These are phyloP conservation scores for Penicillium cosmopolitanum DNA, from an alignment of 495 filamentous ascomycete genomes.

Conservation along the genomic window DNA sequence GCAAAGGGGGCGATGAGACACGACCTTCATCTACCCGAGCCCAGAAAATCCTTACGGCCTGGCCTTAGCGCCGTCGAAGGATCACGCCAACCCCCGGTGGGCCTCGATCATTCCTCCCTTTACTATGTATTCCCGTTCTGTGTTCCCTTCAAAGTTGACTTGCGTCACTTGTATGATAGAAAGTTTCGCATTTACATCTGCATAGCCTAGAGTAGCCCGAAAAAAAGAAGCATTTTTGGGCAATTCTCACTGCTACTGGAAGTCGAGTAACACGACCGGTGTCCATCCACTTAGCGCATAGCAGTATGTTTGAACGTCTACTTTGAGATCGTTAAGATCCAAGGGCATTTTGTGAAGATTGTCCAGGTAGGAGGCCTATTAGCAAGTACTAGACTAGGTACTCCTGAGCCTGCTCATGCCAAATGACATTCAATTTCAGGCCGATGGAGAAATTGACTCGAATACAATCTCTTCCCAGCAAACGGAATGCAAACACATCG, in stretches of 20 bases:
- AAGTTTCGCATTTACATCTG: neutral
- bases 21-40: neutral
- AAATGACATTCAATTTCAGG: too few relatives aligned
- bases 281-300: neutral
- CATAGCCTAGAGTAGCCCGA: neutral
- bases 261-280: neutral
- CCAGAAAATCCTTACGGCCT: neutral
- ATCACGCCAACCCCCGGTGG: neutral
- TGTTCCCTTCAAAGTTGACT: neutral
- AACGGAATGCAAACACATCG: too few relatives aligned
- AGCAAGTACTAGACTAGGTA: too few relatives aligned
- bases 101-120: neutral
- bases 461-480: too few relatives aligned
- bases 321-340: too few relatives aligned
- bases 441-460: too few relatives aligned
- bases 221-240: neutral
- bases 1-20: neutral
- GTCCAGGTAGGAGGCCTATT: too few relatives aligned
- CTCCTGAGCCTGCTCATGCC: too few relatives aligned
- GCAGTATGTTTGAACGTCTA: neutral
- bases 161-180: conserved; percentile 4
- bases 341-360: too few relatives aligned
- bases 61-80: neutral
- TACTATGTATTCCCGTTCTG: neutral
- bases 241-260: neutral